These are phyloP conservation scores for Tricholoma sp. DNA, from an alignment of 768 basidiomycete genomes.

Conservation along the genomic window DNA sequence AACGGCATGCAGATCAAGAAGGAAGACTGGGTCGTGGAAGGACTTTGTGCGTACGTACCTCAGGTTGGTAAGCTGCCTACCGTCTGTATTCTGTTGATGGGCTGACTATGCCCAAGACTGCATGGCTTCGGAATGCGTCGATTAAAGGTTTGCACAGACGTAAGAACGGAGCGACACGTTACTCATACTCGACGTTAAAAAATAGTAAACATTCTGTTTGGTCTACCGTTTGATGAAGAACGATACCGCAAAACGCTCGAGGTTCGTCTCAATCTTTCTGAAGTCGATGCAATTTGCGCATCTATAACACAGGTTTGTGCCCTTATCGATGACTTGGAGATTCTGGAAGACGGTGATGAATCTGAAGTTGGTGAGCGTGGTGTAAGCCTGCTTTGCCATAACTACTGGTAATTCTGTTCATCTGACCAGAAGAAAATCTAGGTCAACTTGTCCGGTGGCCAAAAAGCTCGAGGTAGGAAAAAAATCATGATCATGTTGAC, in stretches of 20 bases:
- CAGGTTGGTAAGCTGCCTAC: slow-evolving; percentile 47
- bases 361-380: slow-evolving; percentile 87
- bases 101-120: slow-evolving; percentile 25
- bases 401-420: background rate
- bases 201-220: slow-evolving; percentile 64
- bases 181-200: slow-evolving; percentile 3
- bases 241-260: slow-evolving; percentile 77
- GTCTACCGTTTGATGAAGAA: slow-evolving; percentile 59
- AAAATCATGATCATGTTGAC: no score
- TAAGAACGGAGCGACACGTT: no score
- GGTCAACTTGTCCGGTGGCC: slow-evolving; percentile 55
- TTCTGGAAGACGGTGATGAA: slow-evolving; percentile 84
- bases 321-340: slow-evolving; percentile 67
- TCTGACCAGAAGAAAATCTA: slow-evolving; percentile 9
- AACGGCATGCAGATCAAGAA: slow-evolving; percentile 33
- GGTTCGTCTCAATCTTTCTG: slow-evolving; percentile 25
- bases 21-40: slow-evolving; percentile 72
- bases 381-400: slow-evolving; percentile 26
- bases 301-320: slow-evolving; percentile 43
- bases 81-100: background rate
- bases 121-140: slow-evolving; percentile 74
- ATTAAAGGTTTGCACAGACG: slow-evolving; percentile 34
- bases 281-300: no score
- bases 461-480: slow-evolving; percentile 55
- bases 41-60: slow-evolving; percentile 85